Evolutionary conservation across 2,329 filamentous ascomycete species (phyloP), one percentile per base, ranked within the genome.

Genomic region (Leptographium lundbergii): DNA sequence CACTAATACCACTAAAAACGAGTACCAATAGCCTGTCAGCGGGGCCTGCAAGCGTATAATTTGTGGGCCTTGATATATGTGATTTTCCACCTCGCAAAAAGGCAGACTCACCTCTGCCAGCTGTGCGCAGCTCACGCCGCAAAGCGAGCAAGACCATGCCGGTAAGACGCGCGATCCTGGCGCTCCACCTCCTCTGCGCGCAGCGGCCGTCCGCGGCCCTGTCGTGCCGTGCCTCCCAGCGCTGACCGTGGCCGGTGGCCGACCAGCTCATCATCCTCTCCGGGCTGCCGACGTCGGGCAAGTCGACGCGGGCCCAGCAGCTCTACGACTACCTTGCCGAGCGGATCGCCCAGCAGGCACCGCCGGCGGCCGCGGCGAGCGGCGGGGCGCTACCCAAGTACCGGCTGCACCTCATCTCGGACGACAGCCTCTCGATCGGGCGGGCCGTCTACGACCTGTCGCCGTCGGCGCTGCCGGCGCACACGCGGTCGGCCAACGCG

Each of bases 341-440:
- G 63, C 82, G 79, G 67, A 83, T 85, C 63, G 67, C 66, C 60
- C 67, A 59, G 59, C 66, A 54, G 63, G 67, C 52, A 19, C 13
- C 17, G 42, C 42, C 17, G 42, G 3, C 4, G 42, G 17, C 4
- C 4, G 17, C 4, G 19, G 42, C 3, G n/a, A 19, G 42, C 60
- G 3, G 66, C 66, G 36, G 14, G 22, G 25, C 13, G 25, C 13
- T 24, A 25, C 58, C 56, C 11, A 76, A 76, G 60, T 82, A 89
- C 66, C 84, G 85, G 61, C 77, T 91, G 3, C 85, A 90, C 69
- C 81, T 89, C 64, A 82, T 92, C 66, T 88, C 86, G 59, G 87
- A 91, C 73, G 81, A 88, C 63, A 78, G 79, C 4, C 81, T 91
- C 51, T 83, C 83, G 52, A 84, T 91, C 59, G 76, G 83, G 3